phyloP scores from a whole-genome alignment of 257 asterid genomes.

The Solanum appendiculatum region DNA sequence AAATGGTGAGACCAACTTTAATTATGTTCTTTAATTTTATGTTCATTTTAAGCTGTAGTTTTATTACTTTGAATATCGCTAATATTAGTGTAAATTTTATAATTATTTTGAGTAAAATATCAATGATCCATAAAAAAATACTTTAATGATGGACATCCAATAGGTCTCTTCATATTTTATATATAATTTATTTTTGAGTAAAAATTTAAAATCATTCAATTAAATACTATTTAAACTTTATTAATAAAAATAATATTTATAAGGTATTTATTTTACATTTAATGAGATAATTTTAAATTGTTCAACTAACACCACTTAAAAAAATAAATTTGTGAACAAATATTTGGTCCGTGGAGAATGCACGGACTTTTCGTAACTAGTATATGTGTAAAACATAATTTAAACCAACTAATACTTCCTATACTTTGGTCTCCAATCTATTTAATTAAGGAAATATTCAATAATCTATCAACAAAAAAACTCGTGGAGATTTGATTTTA shows the following conservation, averaged over 20 bases:
- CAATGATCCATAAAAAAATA: too few species aligned
- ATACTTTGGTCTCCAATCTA: too few species aligned
- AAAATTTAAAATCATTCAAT: neutral
- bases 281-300: neutral
- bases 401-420: too few species aligned
- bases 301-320: neutral
- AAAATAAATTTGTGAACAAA: neutral
- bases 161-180: neutral
- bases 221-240: too few species aligned
- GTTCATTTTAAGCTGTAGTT: neutral
- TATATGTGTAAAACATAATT: too few species aligned
- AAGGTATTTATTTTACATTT: neutral
- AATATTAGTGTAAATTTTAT: too few species aligned
- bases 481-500: neutral
- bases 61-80: neutral
- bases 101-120: neutral
- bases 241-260: too few species aligned
- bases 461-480: neutral
- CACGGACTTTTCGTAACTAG: too few species aligned
- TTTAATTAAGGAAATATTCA: too few species aligned
- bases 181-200: too few species aligned
- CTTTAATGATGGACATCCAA: neutral
- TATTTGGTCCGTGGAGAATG: neutral
- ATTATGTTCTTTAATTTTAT: neutral
- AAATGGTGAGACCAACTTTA: neutral